These are phyloP conservation scores for Penicillium brasilianum DNA, from an alignment of 2,329 filamentous ascomycete species.

Conservation along the genomic window DNA sequence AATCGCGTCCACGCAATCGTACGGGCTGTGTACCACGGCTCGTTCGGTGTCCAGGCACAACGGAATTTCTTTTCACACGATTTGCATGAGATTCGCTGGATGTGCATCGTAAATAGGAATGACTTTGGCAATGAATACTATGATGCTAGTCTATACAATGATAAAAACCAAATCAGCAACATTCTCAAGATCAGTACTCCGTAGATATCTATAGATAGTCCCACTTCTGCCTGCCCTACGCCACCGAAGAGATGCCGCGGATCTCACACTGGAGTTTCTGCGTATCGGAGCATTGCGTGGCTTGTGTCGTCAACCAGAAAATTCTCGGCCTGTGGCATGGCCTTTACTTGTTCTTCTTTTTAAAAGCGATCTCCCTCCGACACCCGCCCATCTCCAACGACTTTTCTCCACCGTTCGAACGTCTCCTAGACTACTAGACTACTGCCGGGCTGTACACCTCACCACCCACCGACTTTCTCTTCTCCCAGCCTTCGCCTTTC, in stretches of 20 bases:
- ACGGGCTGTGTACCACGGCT: conserved; percentile 22
- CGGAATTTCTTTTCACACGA: too few species aligned
- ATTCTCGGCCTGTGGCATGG: neutral
- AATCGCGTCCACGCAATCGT: conserved; percentile 16
- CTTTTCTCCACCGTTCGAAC: conserved; percentile 16
- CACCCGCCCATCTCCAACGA: conserved; percentile 9
- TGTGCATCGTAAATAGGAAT: neutral
- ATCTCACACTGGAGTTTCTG: neutral
- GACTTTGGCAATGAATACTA: neutral
- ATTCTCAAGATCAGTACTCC: neutral
- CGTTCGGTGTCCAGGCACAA: neutral
- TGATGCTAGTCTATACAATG: neutral
- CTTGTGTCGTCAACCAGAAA: conserved; percentile 14
- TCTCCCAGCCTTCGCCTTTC: neutral
- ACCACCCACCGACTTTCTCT: conserved; percentile 6
- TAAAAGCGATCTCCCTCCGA: conserved; percentile 8
- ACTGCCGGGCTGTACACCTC: neutral
- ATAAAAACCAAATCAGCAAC: too few species aligned
- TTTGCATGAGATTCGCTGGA: neutral
- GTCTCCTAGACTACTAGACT: too few species aligned
- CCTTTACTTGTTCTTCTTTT: neutral
- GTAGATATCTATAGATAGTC: neutral
- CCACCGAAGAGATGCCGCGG: conserved; percentile 4
- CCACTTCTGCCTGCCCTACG: neutral
- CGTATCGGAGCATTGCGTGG: conserved; percentile 10